Base-by-base conservation (phyloP, 805 yeast genomes). In the Metschnikowia drakensbergensis region DNA sequence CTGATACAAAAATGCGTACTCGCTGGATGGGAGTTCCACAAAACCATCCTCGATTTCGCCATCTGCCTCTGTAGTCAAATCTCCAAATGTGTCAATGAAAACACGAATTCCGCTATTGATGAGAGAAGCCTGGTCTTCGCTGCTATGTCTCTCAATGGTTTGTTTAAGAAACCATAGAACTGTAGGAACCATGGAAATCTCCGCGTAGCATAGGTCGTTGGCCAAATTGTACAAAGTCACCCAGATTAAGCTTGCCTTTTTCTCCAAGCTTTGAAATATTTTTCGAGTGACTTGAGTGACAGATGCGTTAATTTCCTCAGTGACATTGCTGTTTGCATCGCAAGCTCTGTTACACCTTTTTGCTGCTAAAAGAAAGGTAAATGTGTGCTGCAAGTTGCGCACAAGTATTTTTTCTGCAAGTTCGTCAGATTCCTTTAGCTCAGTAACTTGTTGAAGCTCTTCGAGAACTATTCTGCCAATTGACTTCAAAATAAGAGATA, bases 181-280 rank as follows among this genome's bases (percentile, higher is more conserved):
- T 0, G 53, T 38, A 1, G 55, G 47, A 23, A 60, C 58, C 25
- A 49, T 53, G 25, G 58, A 40, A 13, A 67, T 44, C 43, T 67
- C 67, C 9, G 62, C 50, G 45, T 62, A 64, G 47, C 72, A 67
- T 1, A 60, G 47, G 42, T 67, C 71, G 35, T 65, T 65, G 4
- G 66, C 62, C 30, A 59, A 55, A 42, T 66, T 63, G 47, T 68
- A 52, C 42, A 68, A 52, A 17, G 58, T 45, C 6, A 66, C 55
- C 71, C 72, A 68, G 1, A 61, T 48, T 37, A 59, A 43, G 1
- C 64, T 49, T 37, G 36, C 42, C 7, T 26, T 28, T 32, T 25
- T 30, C 5, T 35, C 33, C 17, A 34, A 36, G 7, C 39, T 30
- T 17, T 26, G 33, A 22, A 46, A 32, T 31, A 54, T 31, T 5